Base-by-base conservation (phyloP, 2,329 filamentous ascomycete species). In the Diaporthe vexans region DNA sequence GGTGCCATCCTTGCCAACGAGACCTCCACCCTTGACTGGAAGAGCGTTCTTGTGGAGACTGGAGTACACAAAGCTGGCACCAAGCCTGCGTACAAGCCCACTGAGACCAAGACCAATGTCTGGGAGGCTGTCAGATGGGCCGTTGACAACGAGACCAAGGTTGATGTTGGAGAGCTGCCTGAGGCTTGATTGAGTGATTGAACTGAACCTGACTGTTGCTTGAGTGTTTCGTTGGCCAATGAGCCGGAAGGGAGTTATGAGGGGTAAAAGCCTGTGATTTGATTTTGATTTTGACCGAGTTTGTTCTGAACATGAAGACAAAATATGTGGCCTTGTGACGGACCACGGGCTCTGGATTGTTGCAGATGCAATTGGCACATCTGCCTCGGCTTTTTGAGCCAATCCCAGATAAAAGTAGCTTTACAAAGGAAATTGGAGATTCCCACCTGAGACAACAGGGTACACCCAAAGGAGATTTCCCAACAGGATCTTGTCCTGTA, bases 51-150 rank as follows among this genome's bases (percentile, higher is more conserved):
- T 46, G 91, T 94, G 37, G 87, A 90, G 78, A 94, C 90, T 3
- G 93, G 93, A 0, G 91, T 95, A 0, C 91, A 92, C 78, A 59
- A 76, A n/a, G 74, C 79, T 0, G 83, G 82, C 3, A 78, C 78
- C 7, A 73, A 71, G 21, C 91, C 92, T 3, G 84, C 83, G 1
- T 86, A 88, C 79, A 80, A 82, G 74, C 92, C 93, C 1, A 86
- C 84, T n/a, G 84, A 85, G 19, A 88, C 91, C 63, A 87, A 90
- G 13, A 85, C 88, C 24, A 86, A 93, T 81, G 92, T 95, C 8
- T 86, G 85, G 78, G 89, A 90, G 76, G 93, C 92, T 4, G 92
- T 95, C 1, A 81, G 88, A 75, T 93, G 90, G 89, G 91, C 88
- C 6, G 10, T 74, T 1, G 19, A 35, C 40, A 17, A 72, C 9